Conservation (phyloP, 805 yeast genomes). For the Metschnikowia arizonensis region DNA sequence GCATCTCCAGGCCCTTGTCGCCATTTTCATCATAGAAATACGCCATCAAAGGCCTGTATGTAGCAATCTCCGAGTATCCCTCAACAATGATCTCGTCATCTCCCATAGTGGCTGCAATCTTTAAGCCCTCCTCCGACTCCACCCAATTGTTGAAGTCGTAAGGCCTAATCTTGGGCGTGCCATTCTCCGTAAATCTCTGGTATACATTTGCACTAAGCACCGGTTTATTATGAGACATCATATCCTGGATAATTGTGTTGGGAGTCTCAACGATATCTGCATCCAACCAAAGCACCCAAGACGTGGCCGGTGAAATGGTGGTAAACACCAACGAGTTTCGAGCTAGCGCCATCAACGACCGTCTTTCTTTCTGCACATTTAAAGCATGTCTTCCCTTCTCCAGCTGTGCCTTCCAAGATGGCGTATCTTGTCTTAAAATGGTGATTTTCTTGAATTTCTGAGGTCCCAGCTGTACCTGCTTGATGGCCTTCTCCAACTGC, state of each 20-base stretch:
- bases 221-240: constrained; percentile 80
- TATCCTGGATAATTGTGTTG: constrained; percentile 73
- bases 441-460: constrained; percentile 78
- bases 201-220: constrained; percentile 90
- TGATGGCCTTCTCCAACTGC: constrained; percentile 70
- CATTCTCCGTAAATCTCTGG: constrained; percentile 69
- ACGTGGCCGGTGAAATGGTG: constrained; percentile 80
- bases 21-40: constrained; percentile 69
- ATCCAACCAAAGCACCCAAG: constrained; percentile 97
- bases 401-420: constrained; percentile 63
- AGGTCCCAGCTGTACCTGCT: constrained; percentile 60
- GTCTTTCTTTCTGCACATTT: constrained; percentile 79
- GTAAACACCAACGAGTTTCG: constrained; percentile 89
- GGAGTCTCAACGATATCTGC: constrained; percentile 93
- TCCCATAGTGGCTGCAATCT: constrained; percentile 63
- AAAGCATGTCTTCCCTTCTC: constrained; percentile 93
- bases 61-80: constrained; percentile 90
- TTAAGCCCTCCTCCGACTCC: constrained; percentile 73
- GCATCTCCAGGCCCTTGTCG: constrained; percentile 63
- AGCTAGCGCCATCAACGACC: constrained; percentile 89
- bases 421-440: constrained; percentile 85
- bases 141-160: constrained; percentile 97
- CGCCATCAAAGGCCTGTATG: constrained; percentile 94
- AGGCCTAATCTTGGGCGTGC: constrained; percentile 65
- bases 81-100: constrained; percentile 94